Conservation (phyloP, 2,329 filamentous ascomycete genomes). For the Beauveria australis region DNA sequence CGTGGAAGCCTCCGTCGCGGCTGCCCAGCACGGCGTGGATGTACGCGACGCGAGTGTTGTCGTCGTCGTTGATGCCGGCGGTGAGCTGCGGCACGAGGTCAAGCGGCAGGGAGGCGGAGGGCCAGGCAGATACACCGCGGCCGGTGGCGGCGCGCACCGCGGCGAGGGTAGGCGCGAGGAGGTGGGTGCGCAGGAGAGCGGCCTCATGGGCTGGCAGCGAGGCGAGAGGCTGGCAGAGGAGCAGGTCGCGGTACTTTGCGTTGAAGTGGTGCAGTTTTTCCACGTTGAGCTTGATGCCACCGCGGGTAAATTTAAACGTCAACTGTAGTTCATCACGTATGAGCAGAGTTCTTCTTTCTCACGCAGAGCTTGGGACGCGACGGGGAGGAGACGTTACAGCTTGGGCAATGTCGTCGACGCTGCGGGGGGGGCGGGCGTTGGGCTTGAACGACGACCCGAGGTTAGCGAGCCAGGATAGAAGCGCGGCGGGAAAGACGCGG, state of each 20-base stretch:
- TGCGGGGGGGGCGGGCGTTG: conserved; percentile 26
- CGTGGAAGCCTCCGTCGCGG: conserved; percentile 20
- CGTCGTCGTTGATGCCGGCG: neutral
- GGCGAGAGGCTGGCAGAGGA: conserved; percentile 20
- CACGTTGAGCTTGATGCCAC: conserved; percentile 74
- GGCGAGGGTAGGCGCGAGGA: conserved; percentile 17
- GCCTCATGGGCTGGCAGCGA: conserved; percentile 18
- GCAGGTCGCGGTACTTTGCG: conserved; percentile 46
- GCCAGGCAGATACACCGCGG: neutral
- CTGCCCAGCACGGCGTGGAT: conserved; percentile 16
- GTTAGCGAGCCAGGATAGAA: conserved; percentile 76
- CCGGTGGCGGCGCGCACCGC: conserved; percentile 19
- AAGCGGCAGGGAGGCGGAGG: conserved; percentile 11
- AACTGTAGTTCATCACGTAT: conserved; percentile 42
- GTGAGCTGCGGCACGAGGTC: conserved; percentile 20
- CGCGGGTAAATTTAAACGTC: conserved; percentile 79
- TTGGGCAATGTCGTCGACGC: conserved; percentile 59
- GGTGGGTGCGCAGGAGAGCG: conserved; percentile 17
- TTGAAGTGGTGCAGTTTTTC: conserved; percentile 78
- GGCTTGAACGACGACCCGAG: conserved; percentile 36
- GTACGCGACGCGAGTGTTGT: conserved; percentile 15
- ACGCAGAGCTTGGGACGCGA: neutral
- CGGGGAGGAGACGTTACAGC: conserved; percentile 37
- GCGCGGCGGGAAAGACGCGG: conserved; percentile 38
- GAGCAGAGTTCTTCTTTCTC: neutral